Percentiles rank a stretch among this genome's conserved stretches.
phyloP scores from a whole-genome alignment of 768 basidiomycete species.

The Lentinula sp. region DNA sequence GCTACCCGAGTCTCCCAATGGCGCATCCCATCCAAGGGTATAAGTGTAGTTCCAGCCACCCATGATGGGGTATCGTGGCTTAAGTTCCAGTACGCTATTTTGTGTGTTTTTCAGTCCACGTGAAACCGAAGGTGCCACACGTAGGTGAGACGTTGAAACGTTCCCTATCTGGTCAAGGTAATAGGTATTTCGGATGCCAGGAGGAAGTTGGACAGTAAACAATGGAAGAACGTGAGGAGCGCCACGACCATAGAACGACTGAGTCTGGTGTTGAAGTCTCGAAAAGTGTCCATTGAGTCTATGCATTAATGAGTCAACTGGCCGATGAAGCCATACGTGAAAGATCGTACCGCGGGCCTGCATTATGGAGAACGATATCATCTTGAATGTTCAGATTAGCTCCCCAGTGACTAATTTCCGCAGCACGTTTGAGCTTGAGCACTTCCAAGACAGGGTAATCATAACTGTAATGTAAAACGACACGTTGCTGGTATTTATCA shows the following conservation, averaged over 20 bases:
- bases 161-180: slow-evolving; percentile 93
- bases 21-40: slow-evolving; percentile 92
- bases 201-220: slow-evolving; percentile 74
- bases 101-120: slow-evolving; percentile 39
- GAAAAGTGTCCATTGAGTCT: slow-evolving; percentile 97
- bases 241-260: slow-evolving; percentile 62
- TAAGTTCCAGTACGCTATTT: slow-evolving; percentile 71
- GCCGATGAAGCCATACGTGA: not conserved
- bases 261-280: slow-evolving; percentile 79
- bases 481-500: slow-evolving; percentile 52
- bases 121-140: slow-evolving; percentile 57
- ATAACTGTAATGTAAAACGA: slow-evolving; percentile 76
- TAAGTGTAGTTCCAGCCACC: slow-evolving; percentile 98
- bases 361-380: slow-evolving; percentile 78
- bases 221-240: slow-evolving; percentile 66
- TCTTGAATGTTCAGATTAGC: slow-evolving; percentile 92
- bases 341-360: slow-evolving; percentile 77
- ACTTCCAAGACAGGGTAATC: slow-evolving; percentile 81
- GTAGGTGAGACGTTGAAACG: slow-evolving; percentile 89
- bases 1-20: slow-evolving; percentile 63
- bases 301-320: slow-evolving; percentile 6
- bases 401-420: slow-evolving; percentile 97
- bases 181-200: slow-evolving; percentile 78
- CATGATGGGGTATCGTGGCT: slow-evolving; percentile 86
- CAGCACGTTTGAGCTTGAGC: slow-evolving; percentile 61